These are phyloP conservation scores for Sporothrix curviconia DNA, from an alignment of 2,329 filamentous ascomycete genomes.

Conservation along the genomic window DNA sequence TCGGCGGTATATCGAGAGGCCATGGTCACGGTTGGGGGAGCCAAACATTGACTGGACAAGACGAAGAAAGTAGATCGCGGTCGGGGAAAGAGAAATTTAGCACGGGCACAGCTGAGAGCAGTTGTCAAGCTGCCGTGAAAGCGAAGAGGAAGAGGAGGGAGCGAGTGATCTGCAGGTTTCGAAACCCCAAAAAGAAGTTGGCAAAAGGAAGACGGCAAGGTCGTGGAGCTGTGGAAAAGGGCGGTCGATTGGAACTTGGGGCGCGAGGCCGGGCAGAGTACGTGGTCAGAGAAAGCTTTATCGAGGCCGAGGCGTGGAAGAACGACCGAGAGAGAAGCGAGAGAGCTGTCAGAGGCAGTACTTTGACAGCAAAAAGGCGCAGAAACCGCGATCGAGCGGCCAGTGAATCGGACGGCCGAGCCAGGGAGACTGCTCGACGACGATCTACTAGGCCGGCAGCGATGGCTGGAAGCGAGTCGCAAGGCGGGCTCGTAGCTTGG, in stretches of 20 bases:
- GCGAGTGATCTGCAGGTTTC: neutral
- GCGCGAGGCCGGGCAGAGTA: neutral
- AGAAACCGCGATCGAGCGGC: neutral
- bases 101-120: neutral
- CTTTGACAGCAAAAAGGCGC: too few species aligned
- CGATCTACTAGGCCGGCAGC: neutral
- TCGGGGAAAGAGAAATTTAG: neutral
- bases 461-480: neutral
- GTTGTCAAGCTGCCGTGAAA: neutral
- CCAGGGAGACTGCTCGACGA: neutral
- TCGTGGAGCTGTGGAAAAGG: neutral
- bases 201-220: neutral
- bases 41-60: slow-evolving; percentile 3
- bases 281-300: too few species aligned
- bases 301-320: neutral
- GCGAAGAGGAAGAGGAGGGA: neutral
- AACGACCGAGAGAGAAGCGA: neutral
- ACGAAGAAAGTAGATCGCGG: neutral
- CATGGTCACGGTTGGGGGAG: slow-evolving; percentile 30
- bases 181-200: neutral
- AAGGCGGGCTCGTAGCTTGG: neutral
- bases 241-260: neutral
- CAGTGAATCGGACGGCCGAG: neutral
- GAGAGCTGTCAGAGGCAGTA: neutral
- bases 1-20: slow-evolving; percentile 67